Conservation (phyloP, 164 flowering plant species). For the Piper betle region DNA sequence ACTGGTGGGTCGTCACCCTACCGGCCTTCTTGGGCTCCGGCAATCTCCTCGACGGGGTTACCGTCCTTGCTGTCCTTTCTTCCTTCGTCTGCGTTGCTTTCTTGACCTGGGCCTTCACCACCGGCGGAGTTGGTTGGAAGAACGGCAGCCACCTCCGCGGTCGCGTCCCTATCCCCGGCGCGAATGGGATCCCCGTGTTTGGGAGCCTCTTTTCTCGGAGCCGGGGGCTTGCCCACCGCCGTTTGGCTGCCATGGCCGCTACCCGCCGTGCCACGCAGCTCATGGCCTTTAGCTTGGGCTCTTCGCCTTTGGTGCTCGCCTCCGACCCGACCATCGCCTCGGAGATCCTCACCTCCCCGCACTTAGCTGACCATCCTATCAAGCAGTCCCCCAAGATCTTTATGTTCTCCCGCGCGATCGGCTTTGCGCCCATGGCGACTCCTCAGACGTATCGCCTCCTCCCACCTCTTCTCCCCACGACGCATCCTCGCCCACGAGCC, state of each 20-base stretch:
- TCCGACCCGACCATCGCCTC: constrained; percentile 40
- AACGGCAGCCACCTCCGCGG: constrained; percentile 35
- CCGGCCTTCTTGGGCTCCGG: constrained; percentile 36
- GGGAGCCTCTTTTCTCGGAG: constrained; percentile 37
- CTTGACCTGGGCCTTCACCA: constrained; percentile 36
- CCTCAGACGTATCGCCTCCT: constrained; percentile 44
- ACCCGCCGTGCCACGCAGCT: constrained; percentile 18
- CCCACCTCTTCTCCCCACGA: constrained; percentile 49
- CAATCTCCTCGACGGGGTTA: constrained; percentile 12
- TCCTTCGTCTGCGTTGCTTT: constrained; percentile 13
- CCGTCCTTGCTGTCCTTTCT: constrained; percentile 14
- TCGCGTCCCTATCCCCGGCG: constrained; percentile 38
- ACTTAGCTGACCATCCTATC: constrained; percentile 63
- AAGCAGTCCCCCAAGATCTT: constrained; percentile 55
- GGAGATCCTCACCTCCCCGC: constrained; percentile 45
- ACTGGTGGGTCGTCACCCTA: constrained; percentile 44
- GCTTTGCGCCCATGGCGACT: constrained; percentile 75
- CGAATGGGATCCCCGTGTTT: constrained; percentile 46
- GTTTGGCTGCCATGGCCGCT: constrained; percentile 36
- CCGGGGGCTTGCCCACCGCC: constrained; percentile 46
- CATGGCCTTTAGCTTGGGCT: constrained; percentile 70
- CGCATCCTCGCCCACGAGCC: constrained; percentile 39
- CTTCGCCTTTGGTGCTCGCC: constrained; percentile 45
- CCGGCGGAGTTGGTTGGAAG: constrained; percentile 61
- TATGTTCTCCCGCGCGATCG: constrained; percentile 69